Evolutionary conservation across 305 asterid species (phyloP).

Genomic region (Fraxinus platypoda): DNA sequence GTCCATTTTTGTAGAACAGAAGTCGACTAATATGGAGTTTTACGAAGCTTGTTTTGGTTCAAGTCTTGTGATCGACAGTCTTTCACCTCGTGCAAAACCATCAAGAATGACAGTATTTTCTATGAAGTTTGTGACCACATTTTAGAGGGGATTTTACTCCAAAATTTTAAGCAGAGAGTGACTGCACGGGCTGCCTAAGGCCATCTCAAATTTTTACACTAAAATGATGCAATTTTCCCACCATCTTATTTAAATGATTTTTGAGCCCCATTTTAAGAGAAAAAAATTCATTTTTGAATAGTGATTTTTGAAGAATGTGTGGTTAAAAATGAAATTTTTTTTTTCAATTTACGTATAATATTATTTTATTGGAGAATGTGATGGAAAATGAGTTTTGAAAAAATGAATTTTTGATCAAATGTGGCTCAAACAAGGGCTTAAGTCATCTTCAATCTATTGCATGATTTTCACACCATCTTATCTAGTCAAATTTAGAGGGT

Average conservation of each 20-base stretch:
- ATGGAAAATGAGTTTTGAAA: too few species aligned
- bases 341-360: too few species aligned
- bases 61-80: background rate
- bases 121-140: background rate
- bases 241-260: background rate
- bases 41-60: background rate
- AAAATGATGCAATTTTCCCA: background rate
- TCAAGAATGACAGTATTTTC: background rate
- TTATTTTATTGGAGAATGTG: too few species aligned
- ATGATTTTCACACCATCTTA: background rate
- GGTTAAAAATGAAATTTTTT: too few species aligned
- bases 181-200: background rate
- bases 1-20: background rate
- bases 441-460: background rate
- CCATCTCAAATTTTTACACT: background rate
- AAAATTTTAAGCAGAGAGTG: background rate
- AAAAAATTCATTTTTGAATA: too few species aligned
- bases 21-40: background rate
- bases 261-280: too few species aligned
- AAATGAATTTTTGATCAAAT: too few species aligned
- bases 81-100: background rate
- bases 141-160: background rate
- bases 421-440: too few species aligned
- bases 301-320: too few species aligned
- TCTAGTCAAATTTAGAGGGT: background rate